Base-by-base conservation (phyloP, 192 early-diverging fungal species). In the Coemansia sp. region DNA sequence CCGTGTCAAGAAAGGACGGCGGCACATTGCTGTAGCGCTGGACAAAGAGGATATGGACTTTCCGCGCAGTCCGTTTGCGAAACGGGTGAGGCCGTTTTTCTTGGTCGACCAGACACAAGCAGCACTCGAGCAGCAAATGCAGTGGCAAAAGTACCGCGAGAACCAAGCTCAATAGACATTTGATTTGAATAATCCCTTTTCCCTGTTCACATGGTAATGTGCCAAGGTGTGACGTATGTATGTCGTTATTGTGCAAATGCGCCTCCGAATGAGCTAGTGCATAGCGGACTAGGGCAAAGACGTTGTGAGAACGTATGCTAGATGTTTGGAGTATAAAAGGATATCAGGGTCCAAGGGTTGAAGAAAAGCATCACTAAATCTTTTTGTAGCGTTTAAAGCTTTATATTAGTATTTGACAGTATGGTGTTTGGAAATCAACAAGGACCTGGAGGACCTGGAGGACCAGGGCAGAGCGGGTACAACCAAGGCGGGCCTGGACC, bases 71-170 rank as follows among this genome's bases (percentile, higher is more conserved):
- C 60, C 74, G 11, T 78, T 83, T 56, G 83, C 86, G 47, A 89
- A 88, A 27, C 86, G 88, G 56, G 83, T 81, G 52, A 84, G 91
- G 65, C 81, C 85, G 19, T 92, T 92, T 71, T 79, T 84, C 32
- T 59, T 90, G 57, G 81, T 92, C 11, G 85, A 92, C 59, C 61
- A 41, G 38, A 67, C 62, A 45, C 63, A 60, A 22, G 32, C 67
- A 16, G 32, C 49, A 16, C 35, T 53, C 48, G 76, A 74, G 64
- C 71, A 70, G 62, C 41, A 66, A 61, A 43, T 69, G 50, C 55
- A 70, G 54, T 79, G 76, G 76, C 66, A 49, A 16, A 57, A 57
- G 22, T 78, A 78, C 35, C 71, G 69, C 49, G 62, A 62, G 41
- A 61, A 54, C 22, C 54, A 64, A 23, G 64, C 32, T 29, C 22